These are phyloP conservation scores for Aureobasidium sp. DNA, from an alignment of 2,329 filamentous ascomycete species.

Conservation along the genomic window DNA sequence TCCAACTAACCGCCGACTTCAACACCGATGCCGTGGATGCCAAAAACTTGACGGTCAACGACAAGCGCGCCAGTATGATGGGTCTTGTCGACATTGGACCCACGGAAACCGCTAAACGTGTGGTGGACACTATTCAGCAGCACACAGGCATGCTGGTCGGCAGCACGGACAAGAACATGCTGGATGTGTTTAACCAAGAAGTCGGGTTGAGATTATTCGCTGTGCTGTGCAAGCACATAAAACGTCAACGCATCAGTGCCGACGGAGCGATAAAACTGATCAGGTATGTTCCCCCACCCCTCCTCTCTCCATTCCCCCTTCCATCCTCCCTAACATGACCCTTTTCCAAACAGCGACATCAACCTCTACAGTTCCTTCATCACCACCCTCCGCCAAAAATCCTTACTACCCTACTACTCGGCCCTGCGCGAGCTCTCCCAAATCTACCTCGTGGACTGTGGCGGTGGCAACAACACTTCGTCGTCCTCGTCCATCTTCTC, in stretches of 20 bases:
- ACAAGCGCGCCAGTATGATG: constrained; percentile 22
- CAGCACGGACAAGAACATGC: constrained; percentile 93
- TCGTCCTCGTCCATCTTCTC: constrained; percentile 17
- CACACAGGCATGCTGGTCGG: constrained; percentile 91
- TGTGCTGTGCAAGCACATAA: constrained; percentile 91
- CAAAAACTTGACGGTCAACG: background rate
- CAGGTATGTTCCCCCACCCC: constrained; percentile 35
- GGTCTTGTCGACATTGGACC: constrained; percentile 54
- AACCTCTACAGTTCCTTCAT: constrained; percentile 87
- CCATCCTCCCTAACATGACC: background rate
- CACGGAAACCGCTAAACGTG: constrained; percentile 65
- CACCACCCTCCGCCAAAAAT: constrained; percentile 67
- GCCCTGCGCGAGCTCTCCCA: constrained; percentile 87
- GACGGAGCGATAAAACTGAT: constrained; percentile 88
- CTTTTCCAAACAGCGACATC: constrained; percentile 64
- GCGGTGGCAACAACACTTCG: constrained; percentile 21
- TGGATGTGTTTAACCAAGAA: constrained; percentile 97
- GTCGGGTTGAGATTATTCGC: constrained; percentile 88
- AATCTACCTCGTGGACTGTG: constrained; percentile 76
- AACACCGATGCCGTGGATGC: constrained; percentile 44
- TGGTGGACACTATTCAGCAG: constrained; percentile 76
- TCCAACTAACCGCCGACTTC: constrained; percentile 79
- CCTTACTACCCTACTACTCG: constrained; percentile 81
- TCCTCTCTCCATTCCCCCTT: background rate
- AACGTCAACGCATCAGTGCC: constrained; percentile 85